Base-by-base conservation (phyloP, 2,329 filamentous ascomycete species). In the Verticillium dahliae region DNA sequence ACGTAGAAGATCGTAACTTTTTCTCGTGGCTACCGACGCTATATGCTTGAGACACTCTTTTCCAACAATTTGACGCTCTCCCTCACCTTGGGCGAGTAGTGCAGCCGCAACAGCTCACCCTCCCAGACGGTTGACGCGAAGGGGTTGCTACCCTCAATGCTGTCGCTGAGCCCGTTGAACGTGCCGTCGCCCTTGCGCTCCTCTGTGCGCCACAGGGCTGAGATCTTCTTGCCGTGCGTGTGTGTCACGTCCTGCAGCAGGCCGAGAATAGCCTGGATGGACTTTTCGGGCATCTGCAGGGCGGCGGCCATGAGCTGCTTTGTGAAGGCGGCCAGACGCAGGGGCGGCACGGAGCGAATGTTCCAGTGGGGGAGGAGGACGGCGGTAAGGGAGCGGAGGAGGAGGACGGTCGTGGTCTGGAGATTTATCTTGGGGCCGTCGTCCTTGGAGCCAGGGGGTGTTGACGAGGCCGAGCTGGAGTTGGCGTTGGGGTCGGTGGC, bases 51-150 rank as follows among this genome's bases (percentile, higher is more conserved):
- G 18, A 91, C 76, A 56, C 80, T 81, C 80, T 90, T 91, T 72
- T 92, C 89, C 71, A 93, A 77, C 55, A 83, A 74, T 73, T 84
- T 83, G 4, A 90, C 79, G 1, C 89, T 89, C 69, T 96, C 91
- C 66, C 91, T 83, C 1, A 99, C 90, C 70, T 88, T 88, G 6
- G 93, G 94, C 68, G 90, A 92, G 73, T 90, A 99, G 77, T 99
- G 95, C 67, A 85, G 83, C 71, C 89, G 82, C 68, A 99, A 73
- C 62, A 99, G 72, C 77, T 98, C 95, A 0, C 91, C 92, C 73
- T 98, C 95, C 95, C 94, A 99, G 0, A 96, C 83, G 0, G 92
- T 97, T 4, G 88, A 86, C 0, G 93, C 90, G 75, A 95, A 96
- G 1, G 94, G 92, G 76, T 98, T 98, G 67, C 89, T 93, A 7